Evolutionary conservation across 257 asterid genomes (phyloP), one percentile per base, ranked within the genome.

Genomic region (Penstemon eatonii): DNA sequence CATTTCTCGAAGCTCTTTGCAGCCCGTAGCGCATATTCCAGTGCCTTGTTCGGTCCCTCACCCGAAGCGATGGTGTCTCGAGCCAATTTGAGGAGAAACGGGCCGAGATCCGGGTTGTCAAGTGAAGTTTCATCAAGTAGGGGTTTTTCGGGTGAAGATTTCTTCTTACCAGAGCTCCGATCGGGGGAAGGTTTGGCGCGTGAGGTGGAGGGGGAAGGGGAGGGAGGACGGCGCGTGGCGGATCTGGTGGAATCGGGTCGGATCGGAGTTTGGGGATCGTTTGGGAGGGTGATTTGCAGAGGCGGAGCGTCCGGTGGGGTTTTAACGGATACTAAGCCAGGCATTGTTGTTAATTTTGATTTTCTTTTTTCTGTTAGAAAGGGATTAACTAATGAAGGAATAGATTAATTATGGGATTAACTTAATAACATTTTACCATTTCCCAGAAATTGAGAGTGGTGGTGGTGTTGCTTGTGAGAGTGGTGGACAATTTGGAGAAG

Each of bases 21-120:
- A 3, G 99, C 92, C n/a, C 99, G 84, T 47, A 90, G 57, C 0
- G 97, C 99, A 63, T 85, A 94, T 62, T 89, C 96, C 70, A 90
- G 50, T 0, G 97, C 99, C 84, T 89, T 94, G 55, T 62, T 76
- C 56, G 96, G 95, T 13, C 97, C 96, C 37, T 90, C 99, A 13
- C 99, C 97, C 4, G 96, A 86, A 4, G 97, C 96, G 7, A 93
- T 90, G 7, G 97, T 89, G 70, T 94, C 99, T 12, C 99, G 82
- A 19, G 97, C 95, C 47, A 94, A 75, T 75, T 94, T 94, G 69
- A 94, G 70, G 56, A 94, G 56, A 61, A 90, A 94, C 0, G 99
- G 99, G 18, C 97, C 99, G 45, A 94, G 99, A 94, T 94, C 97
- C 75, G 97, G 97, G 81, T 93, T 94, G 66, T 90, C 97, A 8